A percentile compares a stretch with the other conserved stretches of the same genome.
These are phyloP conservation scores for Psilocybe sp. DNA, from an alignment of 768 basidiomycete species.

Conservation along the genomic window DNA sequence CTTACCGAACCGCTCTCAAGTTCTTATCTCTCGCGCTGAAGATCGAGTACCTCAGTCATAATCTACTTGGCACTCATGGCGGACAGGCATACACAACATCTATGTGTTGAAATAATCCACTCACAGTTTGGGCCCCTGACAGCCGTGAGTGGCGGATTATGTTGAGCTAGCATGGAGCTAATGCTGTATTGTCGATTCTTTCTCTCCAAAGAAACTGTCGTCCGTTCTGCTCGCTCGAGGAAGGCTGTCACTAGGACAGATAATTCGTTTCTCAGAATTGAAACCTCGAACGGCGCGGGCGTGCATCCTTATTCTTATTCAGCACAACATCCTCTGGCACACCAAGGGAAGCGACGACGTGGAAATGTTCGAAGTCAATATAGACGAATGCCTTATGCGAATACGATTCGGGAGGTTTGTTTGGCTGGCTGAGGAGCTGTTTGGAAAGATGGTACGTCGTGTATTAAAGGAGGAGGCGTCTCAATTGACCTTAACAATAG, in stretches of 20 bases:
- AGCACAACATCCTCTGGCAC: slow-evolving; percentile 93
- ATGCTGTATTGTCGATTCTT: neutral
- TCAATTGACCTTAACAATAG: slow-evolving; percentile 32
- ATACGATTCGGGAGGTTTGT: slow-evolving; percentile 83
- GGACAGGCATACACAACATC: slow-evolving; percentile 55
- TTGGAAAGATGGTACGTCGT: slow-evolving; percentile 64
- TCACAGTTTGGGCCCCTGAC: slow-evolving; percentile 65
- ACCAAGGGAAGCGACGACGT: slow-evolving; percentile 67
- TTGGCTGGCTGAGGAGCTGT: slow-evolving; percentile 66
- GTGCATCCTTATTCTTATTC: slow-evolving; percentile 74
- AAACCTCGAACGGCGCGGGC: slow-evolving; percentile 68
- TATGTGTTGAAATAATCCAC: slow-evolving; percentile 62
- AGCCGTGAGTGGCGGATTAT: slow-evolving; percentile 43
- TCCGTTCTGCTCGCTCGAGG: slow-evolving; percentile 76
- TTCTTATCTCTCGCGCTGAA: slow-evolving; percentile 43
- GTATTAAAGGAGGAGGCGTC: neutral
- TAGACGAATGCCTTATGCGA: slow-evolving; percentile 78
- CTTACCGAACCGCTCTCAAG: slow-evolving; percentile 30
- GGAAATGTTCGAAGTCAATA: slow-evolving; percentile 79
- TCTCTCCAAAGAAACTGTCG: slow-evolving; percentile 58
- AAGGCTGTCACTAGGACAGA: slow-evolving; percentile 67
- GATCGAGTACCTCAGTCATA: slow-evolving; percentile 41
- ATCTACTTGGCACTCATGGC: slow-evolving; percentile 44
- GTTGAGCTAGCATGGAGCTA: neutral
- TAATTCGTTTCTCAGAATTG: slow-evolving; percentile 67